phyloP scores from a whole-genome alignment of 768 basidiomycete species.

The Tulasnella sp. region DNA sequence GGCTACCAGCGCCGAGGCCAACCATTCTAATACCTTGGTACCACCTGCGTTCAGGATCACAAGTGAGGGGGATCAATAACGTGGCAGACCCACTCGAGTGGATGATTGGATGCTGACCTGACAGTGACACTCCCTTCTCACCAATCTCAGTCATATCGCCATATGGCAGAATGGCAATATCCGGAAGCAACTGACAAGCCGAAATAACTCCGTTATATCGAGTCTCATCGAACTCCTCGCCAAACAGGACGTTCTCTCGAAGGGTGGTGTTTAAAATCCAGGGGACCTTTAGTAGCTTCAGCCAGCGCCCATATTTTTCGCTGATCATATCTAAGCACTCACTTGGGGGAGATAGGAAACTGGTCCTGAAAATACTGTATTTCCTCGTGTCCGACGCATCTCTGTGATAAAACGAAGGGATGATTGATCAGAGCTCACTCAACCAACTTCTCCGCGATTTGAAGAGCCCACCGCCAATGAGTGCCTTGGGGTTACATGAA shows the following conservation, averaged over 20 bases:
- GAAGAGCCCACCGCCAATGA: no score
- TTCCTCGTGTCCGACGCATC: slow-evolving; percentile 51
- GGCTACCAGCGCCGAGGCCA: neutral
- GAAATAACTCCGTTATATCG: slow-evolving; percentile 26
- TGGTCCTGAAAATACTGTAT: slow-evolving; percentile 43
- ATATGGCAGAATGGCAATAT: slow-evolving; percentile 28
- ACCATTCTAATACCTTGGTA: neutral
- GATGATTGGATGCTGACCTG: slow-evolving; percentile 17
- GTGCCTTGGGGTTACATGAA: no score
- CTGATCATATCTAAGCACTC: slow-evolving; percentile 44
- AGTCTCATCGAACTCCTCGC: slow-evolving; percentile 25
- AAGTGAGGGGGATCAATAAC: no score
- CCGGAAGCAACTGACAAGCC: slow-evolving; percentile 24
- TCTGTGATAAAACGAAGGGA: slow-evolving; percentile 41
- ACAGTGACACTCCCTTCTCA: slow-evolving; percentile 28
- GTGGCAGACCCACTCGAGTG: no score
- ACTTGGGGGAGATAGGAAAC: slow-evolving; percentile 51
- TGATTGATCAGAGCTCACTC: neutral
- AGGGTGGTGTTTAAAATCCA: slow-evolving; percentile 30
- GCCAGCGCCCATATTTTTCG: neutral
- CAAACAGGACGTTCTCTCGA: slow-evolving; percentile 31
- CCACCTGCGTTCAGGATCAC: no score
- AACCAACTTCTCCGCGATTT: neutral
- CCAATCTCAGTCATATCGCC: slow-evolving; percentile 31
- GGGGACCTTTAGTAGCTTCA: neutral